Percentiles rank a stretch among this genome's conserved stretches.
These are phyloP conservation scores for Pholiota adiposa DNA, from an alignment of 1,284 basidiomycete genomes.

Conservation along the genomic window DNA sequence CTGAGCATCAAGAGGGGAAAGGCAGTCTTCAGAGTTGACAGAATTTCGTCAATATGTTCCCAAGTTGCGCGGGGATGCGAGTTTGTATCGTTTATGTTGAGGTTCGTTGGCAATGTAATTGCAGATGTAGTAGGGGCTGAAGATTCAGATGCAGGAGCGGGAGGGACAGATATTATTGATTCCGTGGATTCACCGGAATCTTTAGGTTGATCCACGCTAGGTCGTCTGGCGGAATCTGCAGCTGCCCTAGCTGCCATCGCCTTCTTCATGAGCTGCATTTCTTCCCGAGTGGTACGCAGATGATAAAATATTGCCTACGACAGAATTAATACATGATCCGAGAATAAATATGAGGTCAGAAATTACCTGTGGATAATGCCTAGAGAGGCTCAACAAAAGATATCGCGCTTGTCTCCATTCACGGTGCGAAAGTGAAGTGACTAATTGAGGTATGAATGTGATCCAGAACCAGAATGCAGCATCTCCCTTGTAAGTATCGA, in stretches of 20 bases:
- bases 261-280: constrained; percentile 64
- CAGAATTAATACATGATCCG: constrained; percentile 17
- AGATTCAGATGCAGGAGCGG: constrained; percentile 12
- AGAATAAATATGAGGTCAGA: constrained; percentile 17
- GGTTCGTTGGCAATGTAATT: constrained; percentile 16
- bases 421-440: constrained; percentile 86
- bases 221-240: constrained; percentile 31
- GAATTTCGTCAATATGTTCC: constrained; percentile 95
- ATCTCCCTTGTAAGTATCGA: constrained; percentile 97
- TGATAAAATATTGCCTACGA: constrained; percentile 93
- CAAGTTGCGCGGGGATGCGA: constrained; percentile 72
- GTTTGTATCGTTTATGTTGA: constrained; percentile 33
- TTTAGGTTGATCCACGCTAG: constrained; percentile 31
- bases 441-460: constrained; percentile 95
- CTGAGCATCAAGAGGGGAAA: constrained; percentile 95
- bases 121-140: constrained; percentile 8
- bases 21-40: constrained; percentile 94
- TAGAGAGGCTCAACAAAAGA: constrained; percentile 90
- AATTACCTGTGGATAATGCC: constrained; percentile 89
- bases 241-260: constrained; percentile 38
- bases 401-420: constrained; percentile 94
- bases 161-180: constrained; percentile 16
- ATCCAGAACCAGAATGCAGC: constrained; percentile 99
- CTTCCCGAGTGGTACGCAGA: constrained; percentile 90
- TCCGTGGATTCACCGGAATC: constrained; percentile 32